Conservation (phyloP, 768 basidiomycete genomes). For the Lentinula lateritia region DNA sequence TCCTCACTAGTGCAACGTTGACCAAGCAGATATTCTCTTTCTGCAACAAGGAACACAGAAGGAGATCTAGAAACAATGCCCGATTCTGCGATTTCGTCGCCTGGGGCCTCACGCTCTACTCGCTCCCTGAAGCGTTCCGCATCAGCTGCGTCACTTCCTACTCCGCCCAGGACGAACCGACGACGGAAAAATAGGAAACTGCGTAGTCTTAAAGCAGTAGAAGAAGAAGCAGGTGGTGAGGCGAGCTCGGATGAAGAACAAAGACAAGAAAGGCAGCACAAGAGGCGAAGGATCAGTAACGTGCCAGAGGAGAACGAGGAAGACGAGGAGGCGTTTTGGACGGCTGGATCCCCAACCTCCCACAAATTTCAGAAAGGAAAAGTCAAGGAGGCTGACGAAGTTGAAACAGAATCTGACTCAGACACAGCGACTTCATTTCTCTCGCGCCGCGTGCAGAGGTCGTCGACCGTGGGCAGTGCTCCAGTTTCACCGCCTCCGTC, state of each 20-base stretch:
- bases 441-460: neutral
- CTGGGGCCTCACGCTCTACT: constrained; percentile 12
- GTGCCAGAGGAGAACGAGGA: constrained; percentile 19
- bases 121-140: constrained; percentile 23
- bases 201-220: constrained; percentile 12
- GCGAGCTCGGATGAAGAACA: constrained; percentile 9
- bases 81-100: neutral
- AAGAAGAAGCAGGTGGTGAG: constrained; percentile 7
- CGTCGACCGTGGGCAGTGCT: neutral
- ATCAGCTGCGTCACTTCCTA: constrained; percentile 36
- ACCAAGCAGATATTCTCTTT: too few species aligned
- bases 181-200: constrained; percentile 21
- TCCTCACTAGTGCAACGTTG: too few species aligned
- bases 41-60: neutral
- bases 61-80: constrained; percentile 1
- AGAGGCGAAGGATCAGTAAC: constrained; percentile 19
- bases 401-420: neutral
- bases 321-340: constrained; percentile 25
- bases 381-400: neutral
- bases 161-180: constrained; percentile 34
- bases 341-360: constrained; percentile 9
- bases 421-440: constrained; percentile 1
- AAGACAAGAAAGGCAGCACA: neutral
- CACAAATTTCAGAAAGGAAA: constrained; percentile 13
- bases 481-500: constrained; percentile 9